Evolutionary conservation across 202 grass and related monocot genomes (phyloP).

Genomic region (Zizania palustris): DNA sequence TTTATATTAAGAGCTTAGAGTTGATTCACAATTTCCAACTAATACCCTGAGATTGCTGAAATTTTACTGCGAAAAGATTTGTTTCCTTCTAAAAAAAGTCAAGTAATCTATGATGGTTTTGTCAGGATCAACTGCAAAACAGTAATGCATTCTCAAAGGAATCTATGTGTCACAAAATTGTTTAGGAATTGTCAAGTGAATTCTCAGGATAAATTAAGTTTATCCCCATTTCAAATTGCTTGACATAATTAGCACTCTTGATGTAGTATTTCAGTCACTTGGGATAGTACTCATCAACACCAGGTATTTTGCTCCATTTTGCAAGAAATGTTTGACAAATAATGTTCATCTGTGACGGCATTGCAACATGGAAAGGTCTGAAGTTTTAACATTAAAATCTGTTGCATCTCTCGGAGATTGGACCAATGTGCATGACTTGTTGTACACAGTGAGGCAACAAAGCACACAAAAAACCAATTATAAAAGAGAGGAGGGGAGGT

Average conservation of each 20-base stretch:
- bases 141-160: constrained; percentile 19
- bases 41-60: background rate
- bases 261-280: constrained; percentile 12
- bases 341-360: constrained; percentile 23
- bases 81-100: constrained; percentile 32
- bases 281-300: constrained; percentile 2
- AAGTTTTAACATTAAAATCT: constrained; percentile 45
- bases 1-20: background rate
- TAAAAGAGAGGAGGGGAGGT: constrained; percentile 31
- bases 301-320: background rate
- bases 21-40: constrained; percentile 12
- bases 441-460: constrained; percentile 57
- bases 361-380: constrained; percentile 34
- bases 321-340: constrained; percentile 19
- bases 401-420: constrained; percentile 59
- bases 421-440: constrained; percentile 46
- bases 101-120: constrained; percentile 25
- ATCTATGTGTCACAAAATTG: background rate
- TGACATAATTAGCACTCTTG: background rate
- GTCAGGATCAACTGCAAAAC: constrained; percentile 8
- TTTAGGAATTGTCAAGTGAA: constrained; percentile 11
- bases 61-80: constrained; percentile 19
- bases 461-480: constrained; percentile 52
- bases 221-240: constrained; percentile 1
- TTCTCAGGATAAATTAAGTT: background rate